phyloP scores from a whole-genome alignment of 2,329 filamentous ascomycete genomes.

The Aspergillus sp. region DNA sequence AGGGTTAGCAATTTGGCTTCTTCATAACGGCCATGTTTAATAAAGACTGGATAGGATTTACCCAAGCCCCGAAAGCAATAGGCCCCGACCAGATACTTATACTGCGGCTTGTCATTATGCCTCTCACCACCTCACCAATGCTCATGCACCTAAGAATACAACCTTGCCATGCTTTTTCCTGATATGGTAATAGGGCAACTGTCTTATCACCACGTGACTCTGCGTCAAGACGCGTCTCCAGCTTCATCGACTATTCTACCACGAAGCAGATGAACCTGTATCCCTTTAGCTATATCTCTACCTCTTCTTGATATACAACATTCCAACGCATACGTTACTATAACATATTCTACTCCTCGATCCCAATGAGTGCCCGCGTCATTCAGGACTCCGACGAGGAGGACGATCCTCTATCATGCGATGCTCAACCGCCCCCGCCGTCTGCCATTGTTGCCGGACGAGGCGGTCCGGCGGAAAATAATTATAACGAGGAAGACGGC shows the following conservation, averaged over 20 bases:
- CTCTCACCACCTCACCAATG: background rate
- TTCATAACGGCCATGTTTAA: too few species aligned
- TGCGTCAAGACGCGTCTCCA: constrained; percentile 19
- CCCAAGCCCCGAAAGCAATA: too few species aligned
- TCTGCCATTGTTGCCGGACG: constrained; percentile 8
- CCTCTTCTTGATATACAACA: background rate
- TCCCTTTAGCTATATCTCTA: background rate
- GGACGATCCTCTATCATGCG: constrained; percentile 26
- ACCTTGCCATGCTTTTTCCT: background rate
- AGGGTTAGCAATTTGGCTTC: too few species aligned
- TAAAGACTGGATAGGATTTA: too few species aligned
- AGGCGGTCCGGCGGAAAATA: background rate
- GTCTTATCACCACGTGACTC: constrained; percentile 25
- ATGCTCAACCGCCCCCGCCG: constrained; percentile 15
- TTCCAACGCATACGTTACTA: background rate
- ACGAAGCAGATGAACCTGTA: background rate
- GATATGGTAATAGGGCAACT: constrained; percentile 4
- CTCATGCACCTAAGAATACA: too few species aligned
- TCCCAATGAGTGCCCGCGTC: constrained; percentile 29
- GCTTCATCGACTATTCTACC: background rate
- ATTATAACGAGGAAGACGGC: background rate
- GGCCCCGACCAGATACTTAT: too few species aligned
- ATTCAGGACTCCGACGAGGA: constrained; percentile 41
- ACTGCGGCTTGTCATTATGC: too few species aligned
- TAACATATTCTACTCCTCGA: background rate